Conservation (phyloP, 2,329 filamentous ascomycete species). For the Dothideomycetes sp. region DNA sequence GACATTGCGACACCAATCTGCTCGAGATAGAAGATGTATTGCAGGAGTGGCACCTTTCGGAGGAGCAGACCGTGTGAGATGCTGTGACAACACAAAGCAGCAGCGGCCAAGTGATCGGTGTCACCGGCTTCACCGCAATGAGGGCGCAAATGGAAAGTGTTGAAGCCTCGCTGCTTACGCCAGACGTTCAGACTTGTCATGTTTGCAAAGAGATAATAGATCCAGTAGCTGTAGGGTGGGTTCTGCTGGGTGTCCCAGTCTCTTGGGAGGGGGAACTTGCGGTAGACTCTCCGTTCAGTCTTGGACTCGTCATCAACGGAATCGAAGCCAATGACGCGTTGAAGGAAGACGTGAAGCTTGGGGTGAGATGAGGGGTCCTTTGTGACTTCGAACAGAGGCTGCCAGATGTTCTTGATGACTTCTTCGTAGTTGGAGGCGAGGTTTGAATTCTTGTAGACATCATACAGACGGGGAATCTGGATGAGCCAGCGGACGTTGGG, state of each 20-base stretch:
- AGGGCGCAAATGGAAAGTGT: conserved; percentile 83
- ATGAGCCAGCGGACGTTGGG: conserved; percentile 97
- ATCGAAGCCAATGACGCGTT: conserved; percentile 92
- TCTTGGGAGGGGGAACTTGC: conserved; percentile 84
- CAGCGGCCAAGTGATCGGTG: conserved; percentile 87
- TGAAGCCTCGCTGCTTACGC: conserved; percentile 86
- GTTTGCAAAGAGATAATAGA: conserved; percentile 94
- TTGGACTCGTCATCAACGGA: conserved; percentile 98
- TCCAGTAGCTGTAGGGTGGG: conserved; percentile 97
- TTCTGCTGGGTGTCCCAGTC: conserved; percentile 90
- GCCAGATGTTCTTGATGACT: conserved; percentile 82
- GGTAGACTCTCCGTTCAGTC: conserved; percentile 82
- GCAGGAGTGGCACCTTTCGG: conserved; percentile 84
- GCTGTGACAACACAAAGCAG: conserved; percentile 85
- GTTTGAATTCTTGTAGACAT: conserved; percentile 84
- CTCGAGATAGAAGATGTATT: conserved; percentile 96
- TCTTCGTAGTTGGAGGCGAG: conserved; percentile 86
- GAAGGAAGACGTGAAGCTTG: conserved; percentile 88
- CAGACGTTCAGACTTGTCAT: conserved; percentile 85
- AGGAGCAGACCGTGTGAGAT: conserved; percentile 91
- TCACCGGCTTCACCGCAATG: conserved; percentile 97
- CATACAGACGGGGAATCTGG: conserved; percentile 86
- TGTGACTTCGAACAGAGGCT: conserved; percentile 89
- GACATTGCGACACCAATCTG: conserved; percentile 99
- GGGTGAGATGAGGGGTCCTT: conserved; percentile 76